Percentiles rank a stretch among this genome's conserved stretches.
Evolutionary conservation across 768 basidiomycete genomes (phyloP).

Genomic region (Podaxis rugospora): DNA sequence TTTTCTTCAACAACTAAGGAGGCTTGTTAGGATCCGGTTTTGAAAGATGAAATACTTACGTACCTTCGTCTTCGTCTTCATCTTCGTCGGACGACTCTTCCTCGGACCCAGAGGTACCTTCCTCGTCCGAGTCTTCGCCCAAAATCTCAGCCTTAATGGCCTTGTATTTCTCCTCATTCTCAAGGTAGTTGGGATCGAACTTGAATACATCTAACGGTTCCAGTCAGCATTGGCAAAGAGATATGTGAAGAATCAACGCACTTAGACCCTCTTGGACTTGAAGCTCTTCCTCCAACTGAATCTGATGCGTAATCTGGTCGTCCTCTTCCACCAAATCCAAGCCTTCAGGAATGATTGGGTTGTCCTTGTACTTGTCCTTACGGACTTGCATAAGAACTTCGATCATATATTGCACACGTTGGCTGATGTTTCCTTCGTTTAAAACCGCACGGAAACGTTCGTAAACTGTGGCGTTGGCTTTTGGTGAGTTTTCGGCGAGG

Average conservation of each 20-base stretch:
- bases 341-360: slow-evolving; percentile 91
- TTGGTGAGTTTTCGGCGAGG: slow-evolving; percentile 88
- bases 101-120: slow-evolving; percentile 59
- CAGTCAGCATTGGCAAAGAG: slow-evolving; percentile 5
- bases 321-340: slow-evolving; percentile 97
- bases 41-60: slow-evolving; percentile 26
- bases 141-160: slow-evolving; percentile 91
- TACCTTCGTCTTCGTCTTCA: slow-evolving; percentile 53
- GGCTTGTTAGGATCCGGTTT: not conserved
- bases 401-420: slow-evolving; percentile 98
- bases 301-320: slow-evolving; percentile 94
- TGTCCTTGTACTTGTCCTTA: slow-evolving; percentile 99
- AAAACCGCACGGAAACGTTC: slow-evolving; percentile 96
- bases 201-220: slow-evolving; percentile 83
- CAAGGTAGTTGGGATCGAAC: slow-evolving; percentile 77
- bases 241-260: slow-evolving; percentile 36
- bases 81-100: slow-evolving; percentile 39
- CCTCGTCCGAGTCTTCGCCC: slow-evolving; percentile 74
- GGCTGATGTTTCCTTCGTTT: slow-evolving; percentile 92
- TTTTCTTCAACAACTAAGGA: slow-evolving; percentile 64
- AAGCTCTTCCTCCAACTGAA: slow-evolving; percentile 89
- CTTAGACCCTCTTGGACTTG: slow-evolving; percentile 93
- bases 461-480: slow-evolving; percentile 91
- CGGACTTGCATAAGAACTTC: slow-evolving; percentile 99
- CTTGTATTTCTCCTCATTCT: slow-evolving; percentile 93